Conservation (phyloP, 495 filamentous ascomycete genomes). For the Neurospora cerealis region DNA sequence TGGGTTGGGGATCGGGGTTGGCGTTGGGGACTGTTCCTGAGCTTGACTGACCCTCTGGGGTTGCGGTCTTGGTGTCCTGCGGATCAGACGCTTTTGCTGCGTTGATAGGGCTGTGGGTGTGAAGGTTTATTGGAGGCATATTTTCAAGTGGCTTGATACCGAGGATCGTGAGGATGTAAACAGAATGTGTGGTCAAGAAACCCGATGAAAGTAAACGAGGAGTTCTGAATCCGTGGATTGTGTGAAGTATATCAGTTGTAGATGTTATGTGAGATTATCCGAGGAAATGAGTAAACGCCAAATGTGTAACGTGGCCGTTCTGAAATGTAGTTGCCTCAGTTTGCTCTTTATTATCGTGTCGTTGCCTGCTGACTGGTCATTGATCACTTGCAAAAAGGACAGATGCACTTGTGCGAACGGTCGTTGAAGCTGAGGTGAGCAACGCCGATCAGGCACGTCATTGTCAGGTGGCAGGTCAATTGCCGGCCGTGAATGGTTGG, state of each 20-base stretch:
- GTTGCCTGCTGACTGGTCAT: background rate
- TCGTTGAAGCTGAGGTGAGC: background rate
- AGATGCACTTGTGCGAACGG: too few relatives aligned
- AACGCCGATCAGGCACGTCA: conserved; percentile 11
- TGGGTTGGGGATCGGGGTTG: conserved; percentile 31
- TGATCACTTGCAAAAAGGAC: background rate
- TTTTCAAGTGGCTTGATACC: conserved; percentile 10
- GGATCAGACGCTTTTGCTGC: conserved; percentile 39
- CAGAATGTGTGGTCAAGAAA: background rate
- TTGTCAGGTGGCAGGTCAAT: conserved; percentile 13
- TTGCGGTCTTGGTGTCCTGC: conserved; percentile 38
- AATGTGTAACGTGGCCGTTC: background rate
- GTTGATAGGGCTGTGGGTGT: conserved; percentile 50
- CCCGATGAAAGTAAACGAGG: background rate
- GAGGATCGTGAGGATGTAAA: background rate
- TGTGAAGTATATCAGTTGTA: background rate
- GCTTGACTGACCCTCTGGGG: conserved; percentile 9
- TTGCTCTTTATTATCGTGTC: background rate
- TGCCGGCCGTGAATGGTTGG: background rate
- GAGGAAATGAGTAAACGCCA: background rate
- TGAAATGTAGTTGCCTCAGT: background rate
- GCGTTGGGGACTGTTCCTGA: conserved; percentile 18
- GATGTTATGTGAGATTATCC: too few relatives aligned
- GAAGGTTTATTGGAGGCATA: conserved; percentile 51
- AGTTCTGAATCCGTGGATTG: background rate